Evolutionary conservation across 2,329 filamentous ascomycete species (phyloP), one percentile per base, ranked within the genome.

Genomic region (Claviceps sp.): DNA sequence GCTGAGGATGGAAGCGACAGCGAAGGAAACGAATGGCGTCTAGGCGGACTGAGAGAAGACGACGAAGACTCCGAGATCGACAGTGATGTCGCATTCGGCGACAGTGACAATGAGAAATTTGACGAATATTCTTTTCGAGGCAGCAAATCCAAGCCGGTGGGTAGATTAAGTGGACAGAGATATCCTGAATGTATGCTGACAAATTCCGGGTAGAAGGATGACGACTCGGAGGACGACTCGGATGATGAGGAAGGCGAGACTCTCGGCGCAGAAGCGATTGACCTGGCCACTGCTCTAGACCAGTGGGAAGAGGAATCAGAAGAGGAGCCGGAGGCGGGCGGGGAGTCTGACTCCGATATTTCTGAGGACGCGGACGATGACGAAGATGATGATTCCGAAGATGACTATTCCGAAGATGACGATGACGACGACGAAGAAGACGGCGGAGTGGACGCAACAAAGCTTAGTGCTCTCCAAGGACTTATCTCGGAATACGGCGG

Each of bases 101-200:
- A 87, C 57, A 93, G 87, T 60, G 90, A 95, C 61, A 84, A 93
- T 61, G 90, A 95, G 64, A 78, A 77, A 56, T 94, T 95, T 58
- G 81, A 89, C 57, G 87, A 82, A 11, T 94, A 84, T 60, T 61
- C 73, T 0, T 81, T 82, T 55, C 61, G 75, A 1, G 76, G 75
- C 11, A 74, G 71, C 60, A 69, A 67, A 48, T 56, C 66, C 2
- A 67, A 65, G 51, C 63, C 65, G 37, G 48, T 51, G 48, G 55
- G 61, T 48, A 57, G 17, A 44, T 38, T 37, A 5, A 34, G 45
- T 48, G 2, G 1, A n/a, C 4, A 42, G 4, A 8, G 13, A 41
- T 17, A 6, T 14, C 2, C 1, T 7, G 37, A 46, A 34, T 11
- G 4, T 22, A 3, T 45, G 37, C 17, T 41, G 38, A 39, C 43